These are phyloP conservation scores for Trypanosoma caninum DNA, from an alignment of 208 protist species.

Conservation along the genomic window DNA sequence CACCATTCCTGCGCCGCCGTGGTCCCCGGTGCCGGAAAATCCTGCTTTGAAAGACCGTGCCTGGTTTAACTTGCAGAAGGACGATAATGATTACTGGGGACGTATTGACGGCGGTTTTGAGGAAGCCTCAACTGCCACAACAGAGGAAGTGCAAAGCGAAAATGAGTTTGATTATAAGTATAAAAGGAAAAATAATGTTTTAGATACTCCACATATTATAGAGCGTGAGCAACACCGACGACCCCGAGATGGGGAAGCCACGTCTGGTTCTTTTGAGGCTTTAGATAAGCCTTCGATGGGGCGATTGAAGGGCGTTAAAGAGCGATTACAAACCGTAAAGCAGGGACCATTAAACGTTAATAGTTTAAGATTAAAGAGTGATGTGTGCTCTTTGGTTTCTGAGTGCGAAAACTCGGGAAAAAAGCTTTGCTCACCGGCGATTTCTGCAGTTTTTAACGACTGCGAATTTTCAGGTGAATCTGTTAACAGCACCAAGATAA, in stretches of 20 bases:
- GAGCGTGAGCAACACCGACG: conserved; percentile 83
- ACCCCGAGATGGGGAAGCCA: background rate
- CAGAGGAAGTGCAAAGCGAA: conserved; percentile 66
- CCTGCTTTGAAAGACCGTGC: background rate
- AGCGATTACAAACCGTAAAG: too few species aligned
- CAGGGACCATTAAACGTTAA: too few species aligned
- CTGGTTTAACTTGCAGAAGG: background rate
- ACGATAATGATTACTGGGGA: conserved; percentile 6
- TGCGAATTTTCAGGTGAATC: too few species aligned
- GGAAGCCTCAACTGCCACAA: conserved; percentile 62
- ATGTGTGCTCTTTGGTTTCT: too few species aligned
- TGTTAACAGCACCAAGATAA: too few species aligned
- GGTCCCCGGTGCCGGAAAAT: background rate
- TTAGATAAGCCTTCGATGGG: too few species aligned
- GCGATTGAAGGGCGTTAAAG: too few species aligned
- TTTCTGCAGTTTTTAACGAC: too few species aligned
- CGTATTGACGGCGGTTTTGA: conserved; percentile 14
- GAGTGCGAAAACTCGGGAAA: too few species aligned
- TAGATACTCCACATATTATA: conserved; percentile 71
- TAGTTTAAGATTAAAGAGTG: too few species aligned
- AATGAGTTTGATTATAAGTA: conserved; percentile 39
- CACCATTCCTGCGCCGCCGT: background rate
- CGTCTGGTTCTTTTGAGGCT: background rate
- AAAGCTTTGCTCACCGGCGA: too few species aligned
- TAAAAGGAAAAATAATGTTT: conserved; percentile 19